Evolutionary conservation across 495 filamentous ascomycete species (phyloP).

Genomic region (Penicillium arizonense): DNA sequence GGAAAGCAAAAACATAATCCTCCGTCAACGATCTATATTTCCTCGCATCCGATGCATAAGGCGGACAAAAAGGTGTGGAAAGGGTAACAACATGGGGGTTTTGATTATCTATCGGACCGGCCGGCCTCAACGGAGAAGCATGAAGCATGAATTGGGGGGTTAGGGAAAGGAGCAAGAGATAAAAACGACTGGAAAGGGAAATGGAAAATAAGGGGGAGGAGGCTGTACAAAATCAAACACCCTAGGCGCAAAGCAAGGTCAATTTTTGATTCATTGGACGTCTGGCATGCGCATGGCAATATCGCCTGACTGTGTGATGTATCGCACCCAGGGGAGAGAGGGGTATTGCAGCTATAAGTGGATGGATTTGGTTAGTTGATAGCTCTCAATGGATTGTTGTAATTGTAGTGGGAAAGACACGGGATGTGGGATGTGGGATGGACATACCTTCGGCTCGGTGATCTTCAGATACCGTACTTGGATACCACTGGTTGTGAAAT

Average conservation of each 20-base stretch:
- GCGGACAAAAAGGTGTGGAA: not conserved
- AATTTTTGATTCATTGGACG: conserved; percentile 55
- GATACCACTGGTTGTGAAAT: conserved; percentile 98
- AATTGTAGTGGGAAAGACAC: too few species aligned
- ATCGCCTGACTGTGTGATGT: conserved; percentile 96
- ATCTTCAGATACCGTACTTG: conserved; percentile 99
- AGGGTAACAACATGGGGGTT: conserved; percentile 5
- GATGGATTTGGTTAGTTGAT: not conserved
- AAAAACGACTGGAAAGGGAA: conserved; percentile 1
- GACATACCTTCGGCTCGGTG: conserved; percentile 93
- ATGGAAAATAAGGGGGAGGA: conserved; percentile 11
- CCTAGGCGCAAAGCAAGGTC: conserved; percentile 1
- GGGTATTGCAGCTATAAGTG: conserved; percentile 81
- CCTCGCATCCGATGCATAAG: conserved; percentile 4
- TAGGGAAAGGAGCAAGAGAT: not conserved
- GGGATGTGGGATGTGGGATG: not conserved
- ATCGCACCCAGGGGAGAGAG: conserved; percentile 97
- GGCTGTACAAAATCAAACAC: conserved; percentile 32
- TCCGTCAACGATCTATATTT: conserved; percentile 3
- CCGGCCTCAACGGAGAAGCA: conserved; percentile 28
- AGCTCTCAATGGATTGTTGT: too few species aligned
- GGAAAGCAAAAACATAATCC: not conserved
- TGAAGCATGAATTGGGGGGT: conserved; percentile 2
- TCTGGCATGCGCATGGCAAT: conserved; percentile 92
- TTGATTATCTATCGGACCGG: conserved; percentile 38